Evolutionary conservation across 106 monocot genomes (phyloP), one percentile per base, ranked within the genome.

Genomic region (Acorus calamus): DNA sequence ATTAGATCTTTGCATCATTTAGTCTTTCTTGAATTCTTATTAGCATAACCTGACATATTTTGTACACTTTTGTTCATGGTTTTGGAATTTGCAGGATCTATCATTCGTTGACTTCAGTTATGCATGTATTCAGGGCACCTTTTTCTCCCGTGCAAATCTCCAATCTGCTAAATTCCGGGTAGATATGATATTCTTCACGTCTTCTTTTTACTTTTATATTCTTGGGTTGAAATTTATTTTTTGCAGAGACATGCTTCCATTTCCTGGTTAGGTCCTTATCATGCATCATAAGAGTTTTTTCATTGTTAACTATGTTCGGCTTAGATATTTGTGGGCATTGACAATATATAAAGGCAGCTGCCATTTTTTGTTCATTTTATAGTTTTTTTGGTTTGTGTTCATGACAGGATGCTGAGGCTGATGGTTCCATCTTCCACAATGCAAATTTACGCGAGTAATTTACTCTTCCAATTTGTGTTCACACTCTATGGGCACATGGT

Each of bases 371-470:
- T 41, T n/a, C 49, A 59, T 56, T 13, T 42, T 7, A 55, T 52
- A 49, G 14, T 46, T 2, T 71, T 47, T 52, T 49, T 11, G 11
- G 60, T 55, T 65, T 47, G 69, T 60, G 14, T 71, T 6, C 11
- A 55, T 78, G 48, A 68, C 71, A 96, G 96, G 87, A 87, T 77
- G 91, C 69, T 11, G 85, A 85, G 64, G 96, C 78, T 60, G 78
- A 70, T 14, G 81, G 63, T 52, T 91, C 87, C 52, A 80, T 70
- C 58, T 96, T 96, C 63, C 77, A 83, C 65, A 78, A 85, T 75
- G 84, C 96, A 67, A 85, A 60, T 69, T 78, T 96, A 83, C 91
- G 91, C 68, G 96, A 91, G 96, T 96, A 91, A 96, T 87, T 74
- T 62, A 71, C 50, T 63, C 65, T 50, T 14, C 69, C 66, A 61